Evolutionary conservation across 495 filamentous ascomycete species (phyloP), one percentile per base, ranked within the genome.

Genomic region (Friedmanniomyces endolithicus): DNA sequence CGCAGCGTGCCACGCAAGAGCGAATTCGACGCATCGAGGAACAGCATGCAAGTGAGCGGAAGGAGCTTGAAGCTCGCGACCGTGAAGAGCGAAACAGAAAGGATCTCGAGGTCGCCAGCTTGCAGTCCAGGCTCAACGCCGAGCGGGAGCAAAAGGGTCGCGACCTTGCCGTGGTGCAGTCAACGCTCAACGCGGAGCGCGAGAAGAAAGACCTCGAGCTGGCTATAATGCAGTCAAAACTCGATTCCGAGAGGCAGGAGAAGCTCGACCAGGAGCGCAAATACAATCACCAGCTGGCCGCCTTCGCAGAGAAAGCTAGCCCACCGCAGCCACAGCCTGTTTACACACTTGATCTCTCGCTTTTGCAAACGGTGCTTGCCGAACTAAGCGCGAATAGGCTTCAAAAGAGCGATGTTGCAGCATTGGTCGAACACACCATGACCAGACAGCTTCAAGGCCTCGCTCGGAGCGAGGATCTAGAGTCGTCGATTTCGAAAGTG

Each of bases 231-330:
- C 49, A 27, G 11, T 29, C 16, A 22, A 25, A 24, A 27, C 35
- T 52, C 12, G 49, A 52, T n/a, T 8, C 14, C 34, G 33, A 52
- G 29, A 3, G 31, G 17, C 24, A 22, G 14, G 41, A 48, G 20
- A 34, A 34, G 11, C 44, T 55, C 20, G 52, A 47, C 9, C 11
- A 25, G 6, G 52, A 55, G 44, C 52, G 31, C 25, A 34, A 29
- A 11, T 25, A 55, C 35, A 27, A 25, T 39, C 43, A 27, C 2
- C 41, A 47, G 19, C 52, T 55, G 2, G 41, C 52, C 1, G 24
- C 40, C 11, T 17, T 54, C n/a, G 52, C 52, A n/a, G n/a, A 46
- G 9, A 12, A 48, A 19, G 41, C 52, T 55, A 1, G 11, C n/a
- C 1, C 14, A n/a, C 33, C 52, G 16, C 27, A 33, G 8, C 33